Evolutionary conservation across 805 yeast genomes (phyloP).

Genomic region (Suhomyces kilbournensis): DNA sequence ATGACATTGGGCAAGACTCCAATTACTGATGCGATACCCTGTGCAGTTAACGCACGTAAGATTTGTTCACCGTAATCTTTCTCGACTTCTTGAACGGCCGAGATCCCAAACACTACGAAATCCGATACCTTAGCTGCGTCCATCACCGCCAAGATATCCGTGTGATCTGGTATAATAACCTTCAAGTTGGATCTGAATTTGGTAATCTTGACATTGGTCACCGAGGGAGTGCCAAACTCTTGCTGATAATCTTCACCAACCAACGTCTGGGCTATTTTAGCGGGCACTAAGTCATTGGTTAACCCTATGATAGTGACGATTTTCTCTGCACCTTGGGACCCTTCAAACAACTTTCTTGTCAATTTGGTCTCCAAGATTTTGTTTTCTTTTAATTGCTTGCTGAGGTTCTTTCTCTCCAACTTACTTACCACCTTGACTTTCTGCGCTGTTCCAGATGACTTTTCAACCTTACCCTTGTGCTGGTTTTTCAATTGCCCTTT

Average conservation of each 20-base stretch:
- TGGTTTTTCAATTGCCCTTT: constrained; percentile 82
- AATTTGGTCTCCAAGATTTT: constrained; percentile 62
- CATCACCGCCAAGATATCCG: constrained; percentile 62
- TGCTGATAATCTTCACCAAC: constrained; percentile 37
- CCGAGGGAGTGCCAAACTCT: constrained; percentile 41
- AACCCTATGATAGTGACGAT: constrained; percentile 78
- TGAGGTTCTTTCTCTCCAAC: constrained; percentile 70
- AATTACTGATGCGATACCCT: constrained; percentile 81
- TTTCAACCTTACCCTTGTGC: constrained; percentile 85
- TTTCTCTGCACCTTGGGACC: constrained; percentile 76
- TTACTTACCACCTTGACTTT: constrained; percentile 42
- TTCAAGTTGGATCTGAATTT: constrained; percentile 76
- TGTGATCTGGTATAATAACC: constrained; percentile 67
- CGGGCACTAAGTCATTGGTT: constrained; percentile 63
- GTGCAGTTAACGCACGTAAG: constrained; percentile 82
- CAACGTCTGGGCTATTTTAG: constrained; percentile 52
- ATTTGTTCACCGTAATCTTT: constrained; percentile 81
- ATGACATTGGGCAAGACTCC: constrained; percentile 78
- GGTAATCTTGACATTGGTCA: constrained; percentile 49
- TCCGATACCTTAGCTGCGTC: constrained; percentile 91
- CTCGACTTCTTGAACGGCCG: constrained; percentile 83
- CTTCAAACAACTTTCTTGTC: constrained; percentile 72
- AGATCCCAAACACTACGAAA: constrained; percentile 83
- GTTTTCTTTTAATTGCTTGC: constrained; percentile 71
- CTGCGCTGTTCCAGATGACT: constrained; percentile 33